phyloP scores from a whole-genome alignment of 345 rosid species.

The Aegle marmelos region DNA sequence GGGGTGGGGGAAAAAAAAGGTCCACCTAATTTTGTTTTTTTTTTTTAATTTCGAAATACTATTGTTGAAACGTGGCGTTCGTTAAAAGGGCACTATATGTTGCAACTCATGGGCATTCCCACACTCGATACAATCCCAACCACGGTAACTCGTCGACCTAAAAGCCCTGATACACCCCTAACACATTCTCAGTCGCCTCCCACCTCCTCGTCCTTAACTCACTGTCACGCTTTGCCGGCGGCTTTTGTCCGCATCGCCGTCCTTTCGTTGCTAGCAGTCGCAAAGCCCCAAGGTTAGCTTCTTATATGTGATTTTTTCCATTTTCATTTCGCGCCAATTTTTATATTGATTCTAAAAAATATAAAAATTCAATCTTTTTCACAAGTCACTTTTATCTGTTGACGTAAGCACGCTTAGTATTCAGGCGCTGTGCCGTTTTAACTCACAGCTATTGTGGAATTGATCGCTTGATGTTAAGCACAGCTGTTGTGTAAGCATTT shows the following conservation, averaged over 20 bases:
- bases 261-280: background rate
- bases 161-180: background rate
- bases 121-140: background rate
- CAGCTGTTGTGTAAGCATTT: background rate
- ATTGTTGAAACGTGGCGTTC: background rate
- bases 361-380: background rate
- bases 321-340: background rate
- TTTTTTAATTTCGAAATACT: background rate
- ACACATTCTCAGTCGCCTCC: background rate
- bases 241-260: background rate
- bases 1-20: no score
- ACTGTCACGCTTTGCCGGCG: background rate
- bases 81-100: background rate
- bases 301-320: background rate
- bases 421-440: background rate
- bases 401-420: background rate
- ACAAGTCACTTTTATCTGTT: background rate
- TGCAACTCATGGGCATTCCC: background rate
- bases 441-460: no score
- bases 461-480: no score
- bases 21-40: background rate
- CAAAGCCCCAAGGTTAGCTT: background rate
- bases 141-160: background rate
- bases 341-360: background rate
- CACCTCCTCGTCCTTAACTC: no score